These are phyloP conservation scores for Talaromyces islandicus DNA, from an alignment of 2,329 filamentous ascomycete genomes.

Conservation along the genomic window DNA sequence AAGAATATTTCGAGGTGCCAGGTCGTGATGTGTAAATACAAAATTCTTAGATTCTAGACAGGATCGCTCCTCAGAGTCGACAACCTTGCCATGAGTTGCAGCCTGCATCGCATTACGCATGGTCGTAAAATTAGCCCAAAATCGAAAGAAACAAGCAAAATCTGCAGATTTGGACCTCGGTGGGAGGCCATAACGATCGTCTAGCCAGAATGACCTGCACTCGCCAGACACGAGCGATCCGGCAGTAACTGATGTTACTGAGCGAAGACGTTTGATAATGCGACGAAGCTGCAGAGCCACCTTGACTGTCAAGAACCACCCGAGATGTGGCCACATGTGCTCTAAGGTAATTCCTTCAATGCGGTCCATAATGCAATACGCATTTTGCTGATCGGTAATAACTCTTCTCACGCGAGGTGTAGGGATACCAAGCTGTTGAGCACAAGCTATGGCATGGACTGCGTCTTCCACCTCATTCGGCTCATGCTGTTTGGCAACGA, in stretches of 20 bases:
- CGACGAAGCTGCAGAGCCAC: constrained; percentile 17
- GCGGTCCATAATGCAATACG: constrained; percentile 16
- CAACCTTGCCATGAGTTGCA: constrained; percentile 1
- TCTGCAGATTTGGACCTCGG: constrained; percentile 11
- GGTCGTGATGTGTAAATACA: constrained; percentile 17
- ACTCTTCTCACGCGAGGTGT: constrained; percentile 13
- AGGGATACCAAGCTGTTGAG: constrained; percentile 16
- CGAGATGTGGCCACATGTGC: constrained; percentile 13
- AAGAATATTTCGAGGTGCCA: constrained; percentile 16
- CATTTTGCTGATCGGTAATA: constrained; percentile 7
- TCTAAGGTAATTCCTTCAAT: constrained; percentile 17
- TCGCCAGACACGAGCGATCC: constrained; percentile 14
- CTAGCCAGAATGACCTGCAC: constrained; percentile 15
- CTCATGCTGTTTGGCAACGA: constrained; percentile 2
- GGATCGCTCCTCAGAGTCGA: background rate
- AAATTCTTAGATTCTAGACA: constrained; percentile 5
- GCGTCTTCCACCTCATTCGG: constrained; percentile 13
- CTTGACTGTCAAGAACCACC: constrained; percentile 16
- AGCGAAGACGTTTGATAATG: constrained; percentile 14
- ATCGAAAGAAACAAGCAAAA: constrained; percentile 15
- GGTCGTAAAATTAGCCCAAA: constrained; percentile 17
- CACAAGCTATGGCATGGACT: constrained; percentile 13
- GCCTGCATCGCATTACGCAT: constrained; percentile 12
- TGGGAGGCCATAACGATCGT: constrained; percentile 17
- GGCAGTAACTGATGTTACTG: constrained; percentile 16